These are phyloP conservation scores for Parastagonospora avenae DNA, from an alignment of 2,329 filamentous ascomycete genomes.

Conservation along the genomic window DNA sequence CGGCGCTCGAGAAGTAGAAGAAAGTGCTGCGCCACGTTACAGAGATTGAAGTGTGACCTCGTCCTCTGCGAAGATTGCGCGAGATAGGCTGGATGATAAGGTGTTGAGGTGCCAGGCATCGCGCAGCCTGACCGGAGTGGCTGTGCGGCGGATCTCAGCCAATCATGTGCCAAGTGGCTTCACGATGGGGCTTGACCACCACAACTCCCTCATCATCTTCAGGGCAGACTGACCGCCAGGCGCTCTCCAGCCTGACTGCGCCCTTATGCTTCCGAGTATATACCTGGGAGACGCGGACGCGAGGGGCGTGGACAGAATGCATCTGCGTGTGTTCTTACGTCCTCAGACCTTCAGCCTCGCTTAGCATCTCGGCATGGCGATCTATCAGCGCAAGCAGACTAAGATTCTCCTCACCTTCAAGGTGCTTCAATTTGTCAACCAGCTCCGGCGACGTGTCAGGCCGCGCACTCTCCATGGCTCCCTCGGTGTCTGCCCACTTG, in stretches of 20 bases:
- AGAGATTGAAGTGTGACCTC: constrained; percentile 18
- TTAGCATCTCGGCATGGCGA: constrained; percentile 33
- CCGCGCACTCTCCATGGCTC: constrained; percentile 33
- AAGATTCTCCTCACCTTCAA: constrained; percentile 45
- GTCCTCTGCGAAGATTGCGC: constrained; percentile 8
- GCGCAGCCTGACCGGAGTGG: constrained; percentile 4
- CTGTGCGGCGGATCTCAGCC: constrained; percentile 16
- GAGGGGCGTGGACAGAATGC: constrained; percentile 14
- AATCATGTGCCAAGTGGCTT: constrained; percentile 27
- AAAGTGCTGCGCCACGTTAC: constrained; percentile 31
- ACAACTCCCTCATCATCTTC: constrained; percentile 18
- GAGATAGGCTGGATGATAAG: constrained; percentile 23
- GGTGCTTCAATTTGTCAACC: constrained; percentile 46
- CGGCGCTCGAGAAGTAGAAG: neutral
- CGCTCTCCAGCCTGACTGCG: constrained; percentile 33
- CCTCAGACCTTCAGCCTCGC: constrained; percentile 16
- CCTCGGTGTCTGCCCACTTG: constrained; percentile 25
- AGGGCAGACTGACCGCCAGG: constrained; percentile 27
- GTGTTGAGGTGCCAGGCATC: constrained; percentile 19
- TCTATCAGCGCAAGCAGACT: constrained; percentile 29
- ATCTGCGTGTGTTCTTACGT: constrained; percentile 30
- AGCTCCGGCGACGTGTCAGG: constrained; percentile 45
- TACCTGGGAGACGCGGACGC: constrained; percentile 19
- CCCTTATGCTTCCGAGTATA: constrained; percentile 26
- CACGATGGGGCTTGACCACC: constrained; percentile 13